Percentiles rank a stretch among this genome's conserved stretches.
Conservation (phyloP, 1,284 basidiomycete genomes). For the Taiwanofungus camphoratus region DNA sequence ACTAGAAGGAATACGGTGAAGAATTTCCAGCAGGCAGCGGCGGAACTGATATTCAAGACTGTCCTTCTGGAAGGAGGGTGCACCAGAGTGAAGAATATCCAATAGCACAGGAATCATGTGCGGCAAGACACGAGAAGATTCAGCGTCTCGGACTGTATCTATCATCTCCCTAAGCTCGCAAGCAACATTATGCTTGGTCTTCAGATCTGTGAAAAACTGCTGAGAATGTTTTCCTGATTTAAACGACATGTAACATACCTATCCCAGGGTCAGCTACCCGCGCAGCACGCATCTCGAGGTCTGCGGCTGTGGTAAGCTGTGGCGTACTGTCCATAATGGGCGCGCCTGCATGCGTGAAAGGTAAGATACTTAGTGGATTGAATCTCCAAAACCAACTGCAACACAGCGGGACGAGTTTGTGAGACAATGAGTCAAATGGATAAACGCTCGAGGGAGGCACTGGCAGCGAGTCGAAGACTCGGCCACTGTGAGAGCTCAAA, state of each 20-base stretch:
- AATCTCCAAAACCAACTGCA: too few species aligned
- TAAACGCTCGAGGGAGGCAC: too few species aligned
- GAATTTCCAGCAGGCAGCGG: conserved; percentile 78
- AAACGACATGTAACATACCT: conserved; percentile 35
- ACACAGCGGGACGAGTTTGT: too few species aligned
- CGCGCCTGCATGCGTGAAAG: neutral
- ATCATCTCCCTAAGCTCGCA: conserved; percentile 84
- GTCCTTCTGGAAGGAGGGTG: conserved; percentile 75
- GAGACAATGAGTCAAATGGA: too few species aligned
- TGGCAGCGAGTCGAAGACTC: too few species aligned
- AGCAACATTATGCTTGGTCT: conserved; percentile 64
- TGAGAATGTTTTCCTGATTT: neutral
- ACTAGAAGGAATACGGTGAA: conserved; percentile 83
- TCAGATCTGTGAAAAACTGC: conserved; percentile 46
- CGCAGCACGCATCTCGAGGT: conserved; percentile 64
- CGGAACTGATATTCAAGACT: conserved; percentile 83
- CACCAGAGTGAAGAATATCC: conserved; percentile 72
- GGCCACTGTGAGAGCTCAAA: too few species aligned
- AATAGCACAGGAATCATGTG: conserved; percentile 78
- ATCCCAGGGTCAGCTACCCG: conserved; percentile 69
- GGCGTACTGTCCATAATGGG: conserved; percentile 38
- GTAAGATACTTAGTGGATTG: neutral
- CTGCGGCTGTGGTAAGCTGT: conserved; percentile 44
- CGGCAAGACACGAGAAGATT: conserved; percentile 68
- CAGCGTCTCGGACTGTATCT: conserved; percentile 78